Evolutionary conservation across 805 yeast genomes (phyloP), one percentile per base, ranked within the genome.

Genomic region (Myxozyma sirexii): DNA sequence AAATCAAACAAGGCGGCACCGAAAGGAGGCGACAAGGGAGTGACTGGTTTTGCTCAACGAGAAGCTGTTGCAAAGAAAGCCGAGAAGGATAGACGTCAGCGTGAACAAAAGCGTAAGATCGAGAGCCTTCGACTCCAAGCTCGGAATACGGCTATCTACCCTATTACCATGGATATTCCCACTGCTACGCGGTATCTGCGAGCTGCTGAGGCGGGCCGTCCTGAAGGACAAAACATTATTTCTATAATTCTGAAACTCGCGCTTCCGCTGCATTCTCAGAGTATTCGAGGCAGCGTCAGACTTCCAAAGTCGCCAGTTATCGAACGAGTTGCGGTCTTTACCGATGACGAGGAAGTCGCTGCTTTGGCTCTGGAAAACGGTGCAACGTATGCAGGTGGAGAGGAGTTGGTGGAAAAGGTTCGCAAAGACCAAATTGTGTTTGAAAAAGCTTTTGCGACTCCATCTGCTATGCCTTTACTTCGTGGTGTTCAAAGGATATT

Each of bases 201-300:
- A 64, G 97, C 98, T 0, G 84, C 91, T 4, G 97, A 91, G 73
- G 96, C 91, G 4, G 98, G 99, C 4, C 84, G 88, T 70, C 84
- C 93, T 1, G 76, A 80, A 3, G 75, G 80, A n/a, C 84, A 85
- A 67, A 84, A 93, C 23, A 86, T 92, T 24, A 78, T 93, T 42
- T 78, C 88, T 17, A 74, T 88, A 56, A 82, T 86, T 54, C 80
- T 89, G 17, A 77, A 82, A 17, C 78, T 91, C 31, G 80, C 86
- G 10, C 83, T 86, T 21, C 93, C 87, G 60, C 84, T 83, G 70
- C 97, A 97, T 66, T 85, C 88, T 23, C 84, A 85, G 37, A 88
- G 90, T 26, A 74, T 92, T 54, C 76, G 78, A 31, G 97, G 97
- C 13, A 79, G 84, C 3, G 82, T 91, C 23, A 75, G 80, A 50